Base-by-base conservation (phyloP, 345 rosid species). In the Arabis hirsuta region DNA sequence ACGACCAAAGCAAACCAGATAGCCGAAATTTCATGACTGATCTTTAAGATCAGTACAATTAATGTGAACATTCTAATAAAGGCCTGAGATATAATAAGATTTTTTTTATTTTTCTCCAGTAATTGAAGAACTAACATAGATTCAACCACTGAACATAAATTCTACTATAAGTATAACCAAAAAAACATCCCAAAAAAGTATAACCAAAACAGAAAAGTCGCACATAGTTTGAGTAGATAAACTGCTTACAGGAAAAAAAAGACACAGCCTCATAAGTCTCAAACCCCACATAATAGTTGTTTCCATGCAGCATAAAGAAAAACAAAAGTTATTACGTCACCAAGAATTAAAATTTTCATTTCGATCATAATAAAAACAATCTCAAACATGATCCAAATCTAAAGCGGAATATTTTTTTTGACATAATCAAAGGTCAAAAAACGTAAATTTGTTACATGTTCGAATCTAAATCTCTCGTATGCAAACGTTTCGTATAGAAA, bases 1-100 rank as follows among this genome's bases (percentile, higher is more conserved):
- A 59, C 19, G 32, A 12, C 20, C 8, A 39, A 10, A 58, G 22
- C 64, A 65, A 27, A 65, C 68, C 57, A 64, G 22, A 26, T 22
- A 22, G 24, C 24, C 24, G 24, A 62, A 12, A 20, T 34, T 9
- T 31, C 31, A 55, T 32, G 68, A 20, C 56, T 64, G 55, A 34
- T 56, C 54, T 10, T 22, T 47, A 8, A 20, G 11, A 32, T 6
- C 36, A 32, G 0, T 22, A 22, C 36, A 32, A 32, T 32, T 6
- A 32, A 32, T 32, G 36, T 32, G 36, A 32, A 32, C 24, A 22
- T 22, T 22, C 24, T 22, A 22, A 22, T 5, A 29, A 22, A 22
- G 24, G 24, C 24, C 24, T 22, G 24, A 22, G 32, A 2, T 29
- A 29, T 29, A 29, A 29, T 29, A 29, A 29, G 32, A 5, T 29